Conservation (phyloP, 2,329 filamentous ascomycete genomes). For the Diplodia seriata region DNA sequence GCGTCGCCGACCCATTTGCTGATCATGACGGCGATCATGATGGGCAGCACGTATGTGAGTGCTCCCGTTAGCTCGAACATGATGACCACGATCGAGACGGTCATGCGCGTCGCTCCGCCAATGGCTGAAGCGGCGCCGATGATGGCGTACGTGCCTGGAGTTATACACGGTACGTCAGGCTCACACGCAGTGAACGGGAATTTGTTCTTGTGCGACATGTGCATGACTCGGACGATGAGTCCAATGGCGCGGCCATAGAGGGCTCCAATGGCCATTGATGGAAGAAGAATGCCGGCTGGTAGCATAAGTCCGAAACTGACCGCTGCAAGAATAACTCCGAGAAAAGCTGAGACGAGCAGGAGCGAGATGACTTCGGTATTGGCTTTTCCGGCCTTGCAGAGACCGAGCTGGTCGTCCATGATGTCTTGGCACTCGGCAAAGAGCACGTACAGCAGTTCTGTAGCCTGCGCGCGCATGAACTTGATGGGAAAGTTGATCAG, state of each 20-base stretch:
- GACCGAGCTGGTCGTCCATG: slow-evolving; percentile 83
- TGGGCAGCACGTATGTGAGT: slow-evolving; percentile 93
- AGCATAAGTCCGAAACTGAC: slow-evolving; percentile 94
- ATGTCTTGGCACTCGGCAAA: slow-evolving; percentile 89
- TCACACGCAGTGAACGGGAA: slow-evolving; percentile 82
- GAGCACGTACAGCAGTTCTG: slow-evolving; percentile 87
- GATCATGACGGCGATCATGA: slow-evolving; percentile 99
- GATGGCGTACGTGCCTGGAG: slow-evolving; percentile 94
- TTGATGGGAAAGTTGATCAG: slow-evolving; percentile 94
- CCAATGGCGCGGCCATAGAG: slow-evolving; percentile 88
- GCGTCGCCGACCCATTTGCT: slow-evolving; percentile 98
- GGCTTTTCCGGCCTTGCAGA: slow-evolving; percentile 86
- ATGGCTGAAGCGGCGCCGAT: slow-evolving; percentile 95
- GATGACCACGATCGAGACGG: slow-evolving; percentile 97
- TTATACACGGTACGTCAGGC: slow-evolving; percentile 86
- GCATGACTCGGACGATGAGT: slow-evolving; percentile 87
- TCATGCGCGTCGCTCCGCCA: slow-evolving; percentile 92
- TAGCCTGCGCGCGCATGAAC: slow-evolving; percentile 92
- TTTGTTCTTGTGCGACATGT: slow-evolving; percentile 76
- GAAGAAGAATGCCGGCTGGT: slow-evolving; percentile 92
- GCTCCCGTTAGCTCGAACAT: slow-evolving; percentile 99
- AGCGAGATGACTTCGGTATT: slow-evolving; percentile 83
- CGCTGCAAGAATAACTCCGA: slow-evolving; percentile 84
- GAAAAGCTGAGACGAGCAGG: slow-evolving; percentile 78
- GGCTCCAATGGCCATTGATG: slow-evolving; percentile 94